These are phyloP conservation scores for Rhododendron henanense DNA, from an alignment of 148 eudicot species.

Conservation along the genomic window DNA sequence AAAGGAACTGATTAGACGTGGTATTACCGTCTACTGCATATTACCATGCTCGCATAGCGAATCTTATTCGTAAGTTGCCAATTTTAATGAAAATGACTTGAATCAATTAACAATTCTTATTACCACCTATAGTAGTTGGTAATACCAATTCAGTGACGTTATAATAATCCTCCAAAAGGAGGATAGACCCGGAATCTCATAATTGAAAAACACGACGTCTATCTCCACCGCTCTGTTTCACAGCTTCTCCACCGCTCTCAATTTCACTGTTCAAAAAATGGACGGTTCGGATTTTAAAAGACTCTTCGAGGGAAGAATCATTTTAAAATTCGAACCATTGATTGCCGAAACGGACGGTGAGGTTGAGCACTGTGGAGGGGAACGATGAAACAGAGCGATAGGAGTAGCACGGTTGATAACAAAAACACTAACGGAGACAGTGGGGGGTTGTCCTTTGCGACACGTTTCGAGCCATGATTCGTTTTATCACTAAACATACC, in stretches of 20 bases:
- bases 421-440: background rate
- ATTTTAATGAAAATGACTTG: background rate
- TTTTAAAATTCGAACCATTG: too few species aligned
- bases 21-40: background rate
- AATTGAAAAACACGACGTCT: too few species aligned
- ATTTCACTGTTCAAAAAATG: too few species aligned
- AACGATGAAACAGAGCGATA: too few species aligned
- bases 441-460: background rate
- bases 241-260: rapidly evolving
- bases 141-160: background rate
- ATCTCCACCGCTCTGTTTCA: too few species aligned
- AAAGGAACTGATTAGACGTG: background rate
- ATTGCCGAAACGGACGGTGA: too few species aligned
- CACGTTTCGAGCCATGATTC: background rate
- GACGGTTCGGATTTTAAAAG: too few species aligned
- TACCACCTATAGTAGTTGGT: too few species aligned
- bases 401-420: too few species aligned
- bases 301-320: too few species aligned
- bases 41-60: background rate
- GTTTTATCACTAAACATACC: background rate
- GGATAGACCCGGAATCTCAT: background rate
- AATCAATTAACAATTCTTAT: background rate
- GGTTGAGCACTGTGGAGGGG: rapidly evolving
- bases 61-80: background rate
- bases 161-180: background rate